phyloP scores from a whole-genome alignment of 192 early-diverging fungal species.

The Entomortierella lignicola region DNA sequence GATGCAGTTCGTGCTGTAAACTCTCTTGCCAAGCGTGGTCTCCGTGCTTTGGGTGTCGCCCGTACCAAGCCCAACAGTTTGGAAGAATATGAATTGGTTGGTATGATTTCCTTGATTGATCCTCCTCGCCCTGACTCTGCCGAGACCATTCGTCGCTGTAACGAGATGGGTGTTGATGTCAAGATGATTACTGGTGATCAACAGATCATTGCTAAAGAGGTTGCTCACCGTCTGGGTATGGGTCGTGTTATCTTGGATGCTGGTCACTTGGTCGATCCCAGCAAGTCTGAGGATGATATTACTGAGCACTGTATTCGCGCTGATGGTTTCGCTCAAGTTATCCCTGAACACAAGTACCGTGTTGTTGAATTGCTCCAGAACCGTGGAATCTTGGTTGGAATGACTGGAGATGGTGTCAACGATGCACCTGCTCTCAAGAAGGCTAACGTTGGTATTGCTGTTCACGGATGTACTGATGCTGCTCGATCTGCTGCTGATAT shows the following conservation, averaged over 20 bases:
- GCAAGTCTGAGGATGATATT: slow-evolving; percentile 81
- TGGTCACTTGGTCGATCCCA: slow-evolving; percentile 81
- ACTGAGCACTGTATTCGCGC: slow-evolving; percentile 88
- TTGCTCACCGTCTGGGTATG: slow-evolving; percentile 93
- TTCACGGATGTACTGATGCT: slow-evolving; percentile 95
- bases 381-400: slow-evolving; percentile 83
- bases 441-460: slow-evolving; percentile 97
- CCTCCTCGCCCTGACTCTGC: slow-evolving; percentile 92
- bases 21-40: slow-evolving; percentile 82
- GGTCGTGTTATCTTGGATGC: slow-evolving; percentile 92
- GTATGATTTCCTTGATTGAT: slow-evolving; percentile 93
- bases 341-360: slow-evolving; percentile 97
- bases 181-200: slow-evolving; percentile 99
- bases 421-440: slow-evolving; percentile 99
- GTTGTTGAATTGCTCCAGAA: slow-evolving; percentile 96
- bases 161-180: slow-evolving; percentile 87
- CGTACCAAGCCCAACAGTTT: slow-evolving; percentile 74
- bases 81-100: slow-evolving; percentile 84
- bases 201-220: slow-evolving; percentile 94
- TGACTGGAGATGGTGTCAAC: slow-evolving; percentile 99
- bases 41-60: slow-evolving; percentile 92
- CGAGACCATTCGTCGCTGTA: slow-evolving; percentile 87
- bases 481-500: slow-evolving; percentile 97
- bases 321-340: slow-evolving; percentile 98
- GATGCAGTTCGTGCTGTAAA: slow-evolving; percentile 87